A percentile compares a stretch with the other conserved stretches of the same genome.
Conservation (phyloP, 441 rosid species). For the Mallotus repandus region DNA sequence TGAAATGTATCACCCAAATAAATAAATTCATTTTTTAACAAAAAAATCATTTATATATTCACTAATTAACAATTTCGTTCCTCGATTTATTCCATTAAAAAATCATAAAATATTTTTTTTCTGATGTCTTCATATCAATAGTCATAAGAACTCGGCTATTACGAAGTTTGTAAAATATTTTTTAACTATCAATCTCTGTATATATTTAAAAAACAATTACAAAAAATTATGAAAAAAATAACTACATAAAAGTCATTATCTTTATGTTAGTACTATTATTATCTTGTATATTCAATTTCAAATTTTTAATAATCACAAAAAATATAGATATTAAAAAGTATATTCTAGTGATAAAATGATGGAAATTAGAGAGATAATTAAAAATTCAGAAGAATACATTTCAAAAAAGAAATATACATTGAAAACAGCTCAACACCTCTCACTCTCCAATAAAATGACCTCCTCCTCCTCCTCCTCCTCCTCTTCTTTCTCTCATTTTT, state of each 20-base stretch:
- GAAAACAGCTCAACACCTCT: conserved; percentile 29
- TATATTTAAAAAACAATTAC: no score
- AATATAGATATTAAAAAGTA: not conserved
- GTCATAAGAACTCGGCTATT: no score
- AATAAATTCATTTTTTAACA: no score
- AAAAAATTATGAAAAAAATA: not conserved
- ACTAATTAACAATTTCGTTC: no score
- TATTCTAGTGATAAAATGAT: not conserved
- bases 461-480: conserved; percentile 4
- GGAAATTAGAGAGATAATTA: not conserved
- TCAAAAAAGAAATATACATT: conserved; percentile 3
- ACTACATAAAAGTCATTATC: not conserved
- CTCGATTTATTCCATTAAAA: no score
- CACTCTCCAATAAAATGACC: conserved; percentile 16
- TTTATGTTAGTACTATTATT: not conserved
- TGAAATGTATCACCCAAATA: no score
- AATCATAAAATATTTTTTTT: no score
- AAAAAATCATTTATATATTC: no score
- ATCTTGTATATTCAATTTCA: not conserved
- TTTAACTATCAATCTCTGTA: no score
- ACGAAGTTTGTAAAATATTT: no score
- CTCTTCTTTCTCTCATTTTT: not conserved
- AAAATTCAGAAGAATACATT: conserved; percentile 2
- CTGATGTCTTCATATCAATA: no score
- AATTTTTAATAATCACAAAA: not conserved